Evolutionary conservation across 2,329 filamentous ascomycete species (phyloP).

Genomic region (Fusarium haematococcum): DNA sequence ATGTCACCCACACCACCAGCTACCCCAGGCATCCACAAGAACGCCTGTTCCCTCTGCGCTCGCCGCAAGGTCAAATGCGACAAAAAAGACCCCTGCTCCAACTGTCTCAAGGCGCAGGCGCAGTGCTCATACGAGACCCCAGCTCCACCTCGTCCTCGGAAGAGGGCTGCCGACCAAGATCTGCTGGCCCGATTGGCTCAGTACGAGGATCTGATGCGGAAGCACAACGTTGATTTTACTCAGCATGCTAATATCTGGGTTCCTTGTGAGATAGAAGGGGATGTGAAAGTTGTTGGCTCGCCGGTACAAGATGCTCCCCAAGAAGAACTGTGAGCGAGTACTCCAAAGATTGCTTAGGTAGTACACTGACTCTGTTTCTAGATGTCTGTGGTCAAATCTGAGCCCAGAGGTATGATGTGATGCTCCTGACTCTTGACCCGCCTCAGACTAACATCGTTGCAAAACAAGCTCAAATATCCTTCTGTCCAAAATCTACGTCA

Average conservation of each 20-base stretch:
- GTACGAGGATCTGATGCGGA: slow-evolving; percentile 46
- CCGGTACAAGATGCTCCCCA: background rate
- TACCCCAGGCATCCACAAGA: slow-evolving; percentile 1
- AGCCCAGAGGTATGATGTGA: slow-evolving; percentile 21
- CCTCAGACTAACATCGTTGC: background rate
- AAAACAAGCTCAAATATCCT: slow-evolving; percentile 37
- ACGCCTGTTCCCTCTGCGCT: slow-evolving; percentile 35
- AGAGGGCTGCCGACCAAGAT: slow-evolving; percentile 44
- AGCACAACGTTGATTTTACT: slow-evolving; percentile 40
- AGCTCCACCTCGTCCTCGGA: slow-evolving; percentile 38
- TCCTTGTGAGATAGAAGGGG: slow-evolving; percentile 17
- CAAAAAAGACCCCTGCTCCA: slow-evolving; percentile 55
- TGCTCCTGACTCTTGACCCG: accelerated
- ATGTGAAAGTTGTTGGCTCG: background rate
- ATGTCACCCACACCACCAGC: background rate
- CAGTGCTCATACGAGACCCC: slow-evolving; percentile 43
- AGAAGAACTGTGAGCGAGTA: background rate
- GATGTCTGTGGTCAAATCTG: slow-evolving; percentile 38
- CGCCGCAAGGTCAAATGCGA: slow-evolving; percentile 51
- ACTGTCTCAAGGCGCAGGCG: slow-evolving; percentile 53
- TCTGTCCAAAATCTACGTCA: slow-evolving; percentile 30
- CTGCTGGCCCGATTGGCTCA: slow-evolving; percentile 35
- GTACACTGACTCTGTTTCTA: background rate
- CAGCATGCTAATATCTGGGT: slow-evolving; percentile 43
- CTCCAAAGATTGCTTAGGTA: background rate